Conservation (phyloP, 2,329 filamentous ascomycete species). For the Aspergillus intermedius region DNA sequence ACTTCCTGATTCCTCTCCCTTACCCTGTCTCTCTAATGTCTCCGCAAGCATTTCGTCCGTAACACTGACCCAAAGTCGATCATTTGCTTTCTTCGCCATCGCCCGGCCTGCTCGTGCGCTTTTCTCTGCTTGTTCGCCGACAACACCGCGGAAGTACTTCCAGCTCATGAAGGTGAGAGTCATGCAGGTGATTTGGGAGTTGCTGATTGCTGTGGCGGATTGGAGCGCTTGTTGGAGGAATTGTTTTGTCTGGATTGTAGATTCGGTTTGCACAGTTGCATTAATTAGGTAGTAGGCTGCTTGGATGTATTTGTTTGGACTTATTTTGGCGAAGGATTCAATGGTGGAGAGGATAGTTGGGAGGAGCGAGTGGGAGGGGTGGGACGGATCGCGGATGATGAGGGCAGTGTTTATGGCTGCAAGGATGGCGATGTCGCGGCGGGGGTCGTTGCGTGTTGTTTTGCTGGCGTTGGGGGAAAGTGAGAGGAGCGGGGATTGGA, state of each 20-base stretch:
- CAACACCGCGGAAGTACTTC: slow-evolving; percentile 72
- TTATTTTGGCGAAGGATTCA: slow-evolving; percentile 59
- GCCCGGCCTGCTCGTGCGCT: slow-evolving; percentile 63
- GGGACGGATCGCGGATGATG: slow-evolving; percentile 60
- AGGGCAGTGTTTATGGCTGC: slow-evolving; percentile 60
- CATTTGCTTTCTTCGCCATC: slow-evolving; percentile 64
- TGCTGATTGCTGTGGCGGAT: slow-evolving; percentile 61
- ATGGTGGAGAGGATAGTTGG: slow-evolving; percentile 59
- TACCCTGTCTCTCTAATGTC: slow-evolving; percentile 66
- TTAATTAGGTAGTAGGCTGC: slow-evolving; percentile 71
- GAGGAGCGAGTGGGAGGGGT: slow-evolving; percentile 54
- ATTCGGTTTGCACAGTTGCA: slow-evolving; percentile 59
- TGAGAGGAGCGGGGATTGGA: slow-evolving; percentile 55
- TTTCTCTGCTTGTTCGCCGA: slow-evolving; percentile 74
- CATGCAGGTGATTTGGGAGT: slow-evolving; percentile 75
- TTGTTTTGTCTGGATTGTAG: slow-evolving; percentile 71
- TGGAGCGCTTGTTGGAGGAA: slow-evolving; percentile 67
- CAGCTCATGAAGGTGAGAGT: slow-evolving; percentile 79
- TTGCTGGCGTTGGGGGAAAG: slow-evolving; percentile 40
- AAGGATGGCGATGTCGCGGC: slow-evolving; percentile 60
- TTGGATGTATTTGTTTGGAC: slow-evolving; percentile 67
- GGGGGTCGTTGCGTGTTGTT: slow-evolving; percentile 42
- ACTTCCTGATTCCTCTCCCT: slow-evolving; percentile 45
- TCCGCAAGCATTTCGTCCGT: slow-evolving; percentile 71
- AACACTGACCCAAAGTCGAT: slow-evolving; percentile 72